Evolutionary conservation across 2,329 filamentous ascomycete genomes (phyloP), one percentile per base, ranked within the genome.

Genomic region (Apiospora malaysiana): DNA sequence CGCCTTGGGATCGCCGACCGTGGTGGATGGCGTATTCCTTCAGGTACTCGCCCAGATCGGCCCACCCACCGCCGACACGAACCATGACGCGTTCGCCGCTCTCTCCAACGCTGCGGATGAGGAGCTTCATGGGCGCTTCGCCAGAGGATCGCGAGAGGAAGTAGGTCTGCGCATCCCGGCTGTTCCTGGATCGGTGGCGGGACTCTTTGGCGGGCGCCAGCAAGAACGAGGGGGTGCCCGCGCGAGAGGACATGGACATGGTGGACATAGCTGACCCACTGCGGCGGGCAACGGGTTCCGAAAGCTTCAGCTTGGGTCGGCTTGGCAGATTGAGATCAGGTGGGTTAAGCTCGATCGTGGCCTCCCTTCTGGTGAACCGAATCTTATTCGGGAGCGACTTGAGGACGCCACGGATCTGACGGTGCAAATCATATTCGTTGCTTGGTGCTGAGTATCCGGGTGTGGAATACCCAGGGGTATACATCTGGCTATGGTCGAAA

Each of bases 51-150:
- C 93, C 95, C 25, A 99, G 85, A 81, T 99, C 96, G 18, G 95
- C 94, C 96, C 96, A 99, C n/a, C 96, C 96, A 71, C 96, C 96
- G 16, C 96, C 96, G 16, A 99, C 95, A 46, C 96, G 93, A 9
- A 99, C 96, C 96, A 99, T 98, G 72, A 98, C 94, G 68, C 96
- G 91, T 81, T 98, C 94, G 21, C 93, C 94, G 70, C 90, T 88
- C 80, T 97, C 94, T 68, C 96, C 96, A 2, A 99, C 95, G 1
- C 94, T 91, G 21, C 96, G 92, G 69, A 99, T 95, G 77, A 97
- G 97, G 6, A 99, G 89, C 82, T 98, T 98, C 78, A 98, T 95
- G 0, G 96, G 96, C 16, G 94, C 90, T 74, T 96, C 92, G 70
- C 93, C 93, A 46, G 92, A 94, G 23, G 92, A 91, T 66, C 94